Percentiles rank a stretch among this genome's conserved stretches.
Conservation (phyloP, 2,329 filamentous ascomycete genomes). For the Tolypocladium ovalisporum region DNA sequence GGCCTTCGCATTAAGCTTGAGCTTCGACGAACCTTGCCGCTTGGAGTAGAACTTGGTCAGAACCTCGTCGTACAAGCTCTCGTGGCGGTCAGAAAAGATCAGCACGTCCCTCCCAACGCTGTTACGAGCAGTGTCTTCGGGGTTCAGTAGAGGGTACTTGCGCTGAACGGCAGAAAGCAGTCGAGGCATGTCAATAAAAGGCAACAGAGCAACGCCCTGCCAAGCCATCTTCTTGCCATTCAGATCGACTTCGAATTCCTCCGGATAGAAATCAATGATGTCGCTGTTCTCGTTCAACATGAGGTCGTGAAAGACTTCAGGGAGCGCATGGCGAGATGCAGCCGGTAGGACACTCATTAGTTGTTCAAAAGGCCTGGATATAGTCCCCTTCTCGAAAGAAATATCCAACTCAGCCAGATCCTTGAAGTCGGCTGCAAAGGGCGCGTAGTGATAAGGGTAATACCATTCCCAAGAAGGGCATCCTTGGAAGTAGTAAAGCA, state of each 20-base stretch:
- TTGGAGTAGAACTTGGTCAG: constrained; percentile 85
- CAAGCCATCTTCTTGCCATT: constrained; percentile 98
- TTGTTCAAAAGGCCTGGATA: constrained; percentile 90
- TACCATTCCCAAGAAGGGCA: constrained; percentile 99
- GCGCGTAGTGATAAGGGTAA: constrained; percentile 96
- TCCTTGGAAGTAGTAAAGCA: constrained; percentile 95
- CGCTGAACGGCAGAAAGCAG: constrained; percentile 72
- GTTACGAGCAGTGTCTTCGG: constrained; percentile 71
- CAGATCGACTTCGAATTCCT: constrained; percentile 84
- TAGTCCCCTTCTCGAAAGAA: constrained; percentile 70
- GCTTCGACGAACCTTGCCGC: constrained; percentile 55
- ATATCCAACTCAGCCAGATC: constrained; percentile 71
- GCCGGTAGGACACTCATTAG: constrained; percentile 96
- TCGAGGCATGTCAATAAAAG: constrained; percentile 90
- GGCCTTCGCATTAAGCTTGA: constrained; percentile 62
- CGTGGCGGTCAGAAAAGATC: constrained; percentile 72
- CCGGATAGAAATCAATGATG: constrained; percentile 96
- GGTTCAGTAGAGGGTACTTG: constrained; percentile 68
- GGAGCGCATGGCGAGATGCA: constrained; percentile 83
- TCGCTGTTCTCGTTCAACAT: constrained; percentile 84
- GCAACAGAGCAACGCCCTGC: constrained; percentile 88
- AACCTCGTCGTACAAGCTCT: constrained; percentile 72
- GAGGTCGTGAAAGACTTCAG: constrained; percentile 74
- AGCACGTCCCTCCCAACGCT: constrained; percentile 69
- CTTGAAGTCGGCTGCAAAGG: constrained; percentile 91